A percentile compares a stretch with the other conserved stretches of the same genome.
Evolutionary conservation across 257 asterid genomes (phyloP).

Genomic region (Rubia yunnanensis): DNA sequence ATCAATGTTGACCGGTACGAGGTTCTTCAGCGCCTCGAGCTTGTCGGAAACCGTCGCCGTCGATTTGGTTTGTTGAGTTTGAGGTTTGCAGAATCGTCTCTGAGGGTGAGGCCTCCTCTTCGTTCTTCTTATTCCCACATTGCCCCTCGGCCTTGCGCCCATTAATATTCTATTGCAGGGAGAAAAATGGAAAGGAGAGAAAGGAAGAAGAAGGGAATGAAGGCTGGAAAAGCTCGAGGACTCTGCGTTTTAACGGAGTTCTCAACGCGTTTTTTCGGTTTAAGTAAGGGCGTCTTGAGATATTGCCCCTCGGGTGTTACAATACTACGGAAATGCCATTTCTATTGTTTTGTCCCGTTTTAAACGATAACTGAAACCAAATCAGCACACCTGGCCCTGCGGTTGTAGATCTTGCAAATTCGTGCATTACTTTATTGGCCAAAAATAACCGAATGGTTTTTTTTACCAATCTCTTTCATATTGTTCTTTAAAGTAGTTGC

Average conservation of each 20-base stretch:
- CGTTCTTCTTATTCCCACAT: conserved; percentile 17
- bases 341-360: background rate
- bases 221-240: background rate
- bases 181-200: background rate
- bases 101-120: conserved; percentile 30
- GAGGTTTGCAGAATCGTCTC: conserved; percentile 19
- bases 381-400: background rate
- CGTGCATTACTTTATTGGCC: too few species aligned
- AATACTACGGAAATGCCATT: conserved; percentile 36
- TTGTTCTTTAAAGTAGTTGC: too few species aligned
- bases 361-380: background rate
- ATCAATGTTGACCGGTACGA: conserved; percentile 36
- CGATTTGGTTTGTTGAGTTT: conserved; percentile 17
- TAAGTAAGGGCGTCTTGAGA: conserved; percentile 30
- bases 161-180: conserved; percentile 8
- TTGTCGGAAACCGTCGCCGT: conserved; percentile 40
- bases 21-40: conserved; percentile 61
- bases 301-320: conserved; percentile 15
- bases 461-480: too few species aligned
- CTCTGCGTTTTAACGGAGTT: conserved; percentile 16
- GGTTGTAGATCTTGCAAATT: background rate
- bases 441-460: too few species aligned
- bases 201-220: background rate
- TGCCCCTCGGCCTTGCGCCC: conserved; percentile 42
- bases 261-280: conserved; percentile 33